phyloP scores from a whole-genome alignment of 768 basidiomycete genomes.

The Amanita rimosa region DNA sequence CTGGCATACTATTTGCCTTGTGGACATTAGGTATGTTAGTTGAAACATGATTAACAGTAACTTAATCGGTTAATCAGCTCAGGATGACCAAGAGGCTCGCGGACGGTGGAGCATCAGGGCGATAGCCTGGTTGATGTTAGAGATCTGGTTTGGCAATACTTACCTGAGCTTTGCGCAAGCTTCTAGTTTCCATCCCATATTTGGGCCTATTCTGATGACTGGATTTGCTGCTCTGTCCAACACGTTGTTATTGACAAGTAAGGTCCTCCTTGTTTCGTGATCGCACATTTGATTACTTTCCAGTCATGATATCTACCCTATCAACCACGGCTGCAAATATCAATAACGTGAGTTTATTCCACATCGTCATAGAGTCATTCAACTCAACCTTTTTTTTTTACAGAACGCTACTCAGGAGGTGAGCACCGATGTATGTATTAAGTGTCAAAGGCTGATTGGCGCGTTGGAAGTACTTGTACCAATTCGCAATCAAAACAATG shows the following conservation, averaged over 20 bases:
- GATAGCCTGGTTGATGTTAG: conserved; percentile 78
- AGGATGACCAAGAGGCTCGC: conserved; percentile 15
- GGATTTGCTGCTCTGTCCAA: conserved; percentile 70
- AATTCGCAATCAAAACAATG: conserved; percentile 76
- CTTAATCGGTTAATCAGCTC: conserved; percentile 12
- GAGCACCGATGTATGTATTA: conserved; percentile 16
- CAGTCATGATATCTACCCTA: conserved; percentile 78
- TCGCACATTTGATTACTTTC: neutral
- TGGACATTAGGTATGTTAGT: conserved; percentile 31
- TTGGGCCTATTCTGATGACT: conserved; percentile 74
- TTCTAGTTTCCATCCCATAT: conserved; percentile 51
- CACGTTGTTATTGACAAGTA: conserved; percentile 73
- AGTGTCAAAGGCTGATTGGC: conserved; percentile 16
- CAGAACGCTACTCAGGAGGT: conserved; percentile 41
- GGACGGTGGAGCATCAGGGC: conserved; percentile 27
- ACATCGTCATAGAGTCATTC: neutral
- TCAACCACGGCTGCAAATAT: conserved; percentile 86
- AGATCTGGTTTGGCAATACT: conserved; percentile 81
- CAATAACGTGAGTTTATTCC: conserved; percentile 34
- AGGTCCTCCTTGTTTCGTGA: conserved; percentile 15
- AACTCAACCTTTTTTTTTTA: neutral
- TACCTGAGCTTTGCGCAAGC: conserved; percentile 49
- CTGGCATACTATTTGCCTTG: conserved; percentile 50
- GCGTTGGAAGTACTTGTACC: conserved; percentile 68
- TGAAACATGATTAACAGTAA: neutral